Conservation (phyloP, 2,329 filamentous ascomycete genomes). For the Fusarium pseudocircinatum region DNA sequence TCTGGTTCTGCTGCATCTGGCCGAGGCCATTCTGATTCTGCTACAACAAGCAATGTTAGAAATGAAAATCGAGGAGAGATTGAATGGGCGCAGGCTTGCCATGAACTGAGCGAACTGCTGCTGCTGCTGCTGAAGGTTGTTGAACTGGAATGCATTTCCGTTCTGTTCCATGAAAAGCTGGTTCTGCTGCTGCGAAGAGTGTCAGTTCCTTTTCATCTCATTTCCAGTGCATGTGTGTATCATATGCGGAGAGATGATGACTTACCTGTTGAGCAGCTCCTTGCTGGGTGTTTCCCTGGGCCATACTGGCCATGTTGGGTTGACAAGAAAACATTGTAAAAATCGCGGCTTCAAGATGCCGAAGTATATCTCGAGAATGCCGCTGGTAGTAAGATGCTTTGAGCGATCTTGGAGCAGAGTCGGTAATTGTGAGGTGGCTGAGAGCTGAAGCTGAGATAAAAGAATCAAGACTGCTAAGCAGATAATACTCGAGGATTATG, state of each 20-base stretch:
- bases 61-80: background rate
- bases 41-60: background rate
- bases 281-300: background rate
- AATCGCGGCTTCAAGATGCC: background rate
- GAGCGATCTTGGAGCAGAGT: slow-evolving; percentile 1
- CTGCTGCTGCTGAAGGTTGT: background rate
- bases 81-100: background rate
- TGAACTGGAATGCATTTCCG: background rate
- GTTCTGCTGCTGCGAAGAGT: background rate
- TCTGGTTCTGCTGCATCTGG: background rate
- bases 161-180: background rate
- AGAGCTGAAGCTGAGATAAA: background rate
- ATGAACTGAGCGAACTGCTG: background rate
- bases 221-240: background rate
- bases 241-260: background rate
- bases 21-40: background rate
- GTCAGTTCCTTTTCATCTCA: slow-evolving; percentile 10
- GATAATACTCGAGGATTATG: background rate
- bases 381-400: background rate
- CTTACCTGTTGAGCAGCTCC: slow-evolving; percentile 1
- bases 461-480: slow-evolving; percentile 9
- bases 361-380: background rate
- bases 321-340: slow-evolving; percentile 9
- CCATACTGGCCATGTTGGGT: background rate
- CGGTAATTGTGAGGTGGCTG: background rate